Base-by-base conservation (phyloP, 331 rosid species). In the Erythrophleum ivorense region DNA sequence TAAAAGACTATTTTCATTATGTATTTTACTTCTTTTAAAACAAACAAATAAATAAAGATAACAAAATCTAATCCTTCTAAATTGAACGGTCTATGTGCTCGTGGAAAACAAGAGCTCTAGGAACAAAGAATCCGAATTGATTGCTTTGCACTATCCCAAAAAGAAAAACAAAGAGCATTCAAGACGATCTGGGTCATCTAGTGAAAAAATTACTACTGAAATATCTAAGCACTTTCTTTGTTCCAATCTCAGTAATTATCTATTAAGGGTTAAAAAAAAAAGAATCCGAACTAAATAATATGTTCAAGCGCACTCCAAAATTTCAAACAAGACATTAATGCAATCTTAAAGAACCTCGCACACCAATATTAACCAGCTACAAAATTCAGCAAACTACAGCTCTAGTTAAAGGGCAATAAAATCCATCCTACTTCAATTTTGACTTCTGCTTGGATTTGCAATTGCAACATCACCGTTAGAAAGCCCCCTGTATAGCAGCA, bases 401-500 rank as follows among this genome's bases (percentile, higher is more conserved):
- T 84, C 77, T 73, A 80, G 83, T 86, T 65, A 80, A 58, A 80
- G 52, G 60, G 81, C 80, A 82, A 85, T 84, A 43, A 75, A 70
- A 80, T 58, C 82, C 71, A 62, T 72, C 82, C 92, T 83, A 78
- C 73, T 78, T 33, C 71, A 81, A 71, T 66, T 75, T n/a, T 71
- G 43, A 45, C 74, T 78, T 84, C 78, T 78, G 85, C 75, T 76
- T 81, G 71, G 85, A 78, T 69, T 52, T 33, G 14, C 65, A 82
- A 60, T 63, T 19, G 69, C 18, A 16, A 2, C 40, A 18, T 48
- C 77, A 46, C 45, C 29, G 53, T 80, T 36, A 81, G 58, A 88
- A 87, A 75, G 87, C 70, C 79, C 87, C 88, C 9, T 88, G 73
- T 10, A 83, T 82, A 45, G 86, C 83, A 43, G 88, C 78, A 62